Evolutionary conservation across 2,329 filamentous ascomycete genomes (phyloP).

Genomic region (Didymella glomerata): DNA sequence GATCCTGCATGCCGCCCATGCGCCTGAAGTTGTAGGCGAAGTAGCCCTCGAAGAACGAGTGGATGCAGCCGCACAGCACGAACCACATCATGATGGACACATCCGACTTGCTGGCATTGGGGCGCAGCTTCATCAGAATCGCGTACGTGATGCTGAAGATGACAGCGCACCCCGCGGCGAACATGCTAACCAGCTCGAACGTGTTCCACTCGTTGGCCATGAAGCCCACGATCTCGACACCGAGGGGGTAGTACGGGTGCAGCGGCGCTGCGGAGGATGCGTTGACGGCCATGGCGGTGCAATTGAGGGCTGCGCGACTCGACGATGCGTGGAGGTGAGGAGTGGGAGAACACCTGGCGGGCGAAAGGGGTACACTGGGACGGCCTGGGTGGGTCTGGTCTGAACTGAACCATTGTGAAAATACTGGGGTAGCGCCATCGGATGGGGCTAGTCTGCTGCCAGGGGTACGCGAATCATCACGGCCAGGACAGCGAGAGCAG

Average conservation of each 20-base stretch:
- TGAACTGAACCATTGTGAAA: not conserved
- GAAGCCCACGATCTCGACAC: constrained; percentile 69
- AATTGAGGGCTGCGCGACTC: constrained; percentile 24
- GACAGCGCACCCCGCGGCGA: constrained; percentile 63
- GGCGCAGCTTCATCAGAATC: constrained; percentile 62
- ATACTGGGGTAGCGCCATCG: constrained; percentile 2
- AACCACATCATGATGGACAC: constrained; percentile 76
- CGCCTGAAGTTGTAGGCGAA: constrained; percentile 74
- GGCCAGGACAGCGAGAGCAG: not conserved
- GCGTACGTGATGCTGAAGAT: constrained; percentile 67
- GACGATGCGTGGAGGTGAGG: constrained; percentile 4
- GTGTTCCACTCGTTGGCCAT: constrained; percentile 71
- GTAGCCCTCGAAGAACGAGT: constrained; percentile 87
- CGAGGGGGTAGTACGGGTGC: constrained; percentile 77
- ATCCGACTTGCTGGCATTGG: constrained; percentile 63
- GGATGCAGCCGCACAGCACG: constrained; percentile 74
- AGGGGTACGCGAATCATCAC: constrained; percentile 1
- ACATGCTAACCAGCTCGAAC: constrained; percentile 65
- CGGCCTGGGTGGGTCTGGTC: constrained; percentile 1
- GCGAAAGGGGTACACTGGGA: constrained; percentile 11
- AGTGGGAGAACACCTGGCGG: not conserved
- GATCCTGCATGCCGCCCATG: constrained; percentile 72
- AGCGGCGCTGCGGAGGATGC: constrained; percentile 26
- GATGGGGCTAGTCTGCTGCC: not conserved
- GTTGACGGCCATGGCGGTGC: constrained; percentile 21